phyloP scores from a whole-genome alignment of 1,284 basidiomycete genomes.

The Apiotrichum akiyoshidainum region DNA sequence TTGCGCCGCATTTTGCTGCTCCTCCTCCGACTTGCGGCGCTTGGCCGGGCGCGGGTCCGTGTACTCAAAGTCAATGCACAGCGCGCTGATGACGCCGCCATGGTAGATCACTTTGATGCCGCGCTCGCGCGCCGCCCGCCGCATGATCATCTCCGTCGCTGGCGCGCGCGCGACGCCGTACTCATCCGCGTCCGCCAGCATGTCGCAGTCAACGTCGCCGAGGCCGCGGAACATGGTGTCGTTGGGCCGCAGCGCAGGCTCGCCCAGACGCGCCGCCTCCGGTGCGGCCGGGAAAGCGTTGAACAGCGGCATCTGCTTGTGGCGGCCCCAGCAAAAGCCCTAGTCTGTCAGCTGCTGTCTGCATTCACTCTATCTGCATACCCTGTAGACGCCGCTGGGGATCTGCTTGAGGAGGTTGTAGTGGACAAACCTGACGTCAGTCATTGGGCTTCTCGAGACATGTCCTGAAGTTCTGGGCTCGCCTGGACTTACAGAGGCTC shows the following conservation, averaged over 20 bases:
- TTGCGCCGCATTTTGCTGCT: background rate
- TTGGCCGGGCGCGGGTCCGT: slow-evolving; percentile 33
- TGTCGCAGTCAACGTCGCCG: slow-evolving; percentile 52
- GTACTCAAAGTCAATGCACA: slow-evolving; percentile 45
- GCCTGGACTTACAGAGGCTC: slow-evolving; percentile 30
- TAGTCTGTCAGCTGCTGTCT: background rate
- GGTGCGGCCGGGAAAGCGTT: slow-evolving; percentile 35
- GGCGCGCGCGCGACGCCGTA: slow-evolving; percentile 43
- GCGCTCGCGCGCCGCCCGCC: slow-evolving; percentile 47
- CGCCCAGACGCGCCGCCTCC: slow-evolving; percentile 35
- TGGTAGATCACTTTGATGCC: slow-evolving; percentile 48
- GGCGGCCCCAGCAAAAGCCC: slow-evolving; percentile 50
- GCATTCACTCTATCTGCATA: background rate
- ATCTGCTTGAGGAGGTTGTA: slow-evolving; percentile 55
- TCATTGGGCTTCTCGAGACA: too few species aligned
- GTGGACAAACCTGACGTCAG: slow-evolving; percentile 48
- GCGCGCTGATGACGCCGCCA: slow-evolving; percentile 35
- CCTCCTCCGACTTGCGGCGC: slow-evolving; percentile 10
- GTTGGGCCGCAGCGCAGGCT: slow-evolving; percentile 18
- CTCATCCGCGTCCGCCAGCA: slow-evolving; percentile 53
- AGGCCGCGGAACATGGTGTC: slow-evolving; percentile 37
- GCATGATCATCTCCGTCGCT: slow-evolving; percentile 40
- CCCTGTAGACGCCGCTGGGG: slow-evolving; percentile 44
- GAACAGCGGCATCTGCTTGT: slow-evolving; percentile 48
- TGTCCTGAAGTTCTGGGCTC: too few species aligned